These are phyloP conservation scores for Fusarium cicatricum DNA, from an alignment of 2,329 filamentous ascomycete genomes.

Conservation along the genomic window DNA sequence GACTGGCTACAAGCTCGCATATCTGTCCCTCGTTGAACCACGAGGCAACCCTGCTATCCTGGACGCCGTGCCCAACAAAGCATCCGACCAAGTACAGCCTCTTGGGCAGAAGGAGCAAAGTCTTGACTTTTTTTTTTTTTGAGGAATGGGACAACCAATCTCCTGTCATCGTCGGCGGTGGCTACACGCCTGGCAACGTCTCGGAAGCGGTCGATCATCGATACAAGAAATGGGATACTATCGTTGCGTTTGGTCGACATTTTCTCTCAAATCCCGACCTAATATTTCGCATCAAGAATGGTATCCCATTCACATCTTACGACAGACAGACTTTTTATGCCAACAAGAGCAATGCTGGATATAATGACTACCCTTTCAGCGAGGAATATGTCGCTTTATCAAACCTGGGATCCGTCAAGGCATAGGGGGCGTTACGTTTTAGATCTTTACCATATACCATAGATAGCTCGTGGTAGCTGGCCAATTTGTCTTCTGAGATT, in stretches of 20 bases:
- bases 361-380: slow-evolving; percentile 45
- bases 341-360: slow-evolving; percentile 35
- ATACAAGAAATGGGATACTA: slow-evolving; percentile 42
- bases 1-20: slow-evolving; percentile 42
- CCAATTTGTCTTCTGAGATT: too few relatives aligned
- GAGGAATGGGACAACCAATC: slow-evolving; percentile 46
- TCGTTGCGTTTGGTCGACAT: slow-evolving; percentile 46
- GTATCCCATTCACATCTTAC: slow-evolving; percentile 49
- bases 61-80: slow-evolving; percentile 31
- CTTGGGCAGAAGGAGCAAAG: slow-evolving; percentile 44
- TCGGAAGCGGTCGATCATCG: slow-evolving; percentile 31
- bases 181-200: slow-evolving; percentile 40
- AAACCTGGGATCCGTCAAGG: not conserved
- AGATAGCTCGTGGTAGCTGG: too few relatives aligned
- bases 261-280: slow-evolving; percentile 49
- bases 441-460: too few relatives aligned
- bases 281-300: slow-evolving; percentile 50
- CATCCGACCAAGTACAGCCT: slow-evolving; percentile 6
- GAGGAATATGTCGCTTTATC: slow-evolving; percentile 15
- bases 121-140: slow-evolving; percentile 44
- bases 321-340: slow-evolving; percentile 52
- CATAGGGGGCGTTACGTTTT: not conserved
- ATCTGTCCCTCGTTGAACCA: slow-evolving; percentile 50
- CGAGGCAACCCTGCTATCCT: slow-evolving; percentile 47
- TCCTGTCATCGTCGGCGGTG: slow-evolving; percentile 46